phyloP scores from a whole-genome alignment of 352 stramenopile species.

The Phytophthora brassicae region DNA sequence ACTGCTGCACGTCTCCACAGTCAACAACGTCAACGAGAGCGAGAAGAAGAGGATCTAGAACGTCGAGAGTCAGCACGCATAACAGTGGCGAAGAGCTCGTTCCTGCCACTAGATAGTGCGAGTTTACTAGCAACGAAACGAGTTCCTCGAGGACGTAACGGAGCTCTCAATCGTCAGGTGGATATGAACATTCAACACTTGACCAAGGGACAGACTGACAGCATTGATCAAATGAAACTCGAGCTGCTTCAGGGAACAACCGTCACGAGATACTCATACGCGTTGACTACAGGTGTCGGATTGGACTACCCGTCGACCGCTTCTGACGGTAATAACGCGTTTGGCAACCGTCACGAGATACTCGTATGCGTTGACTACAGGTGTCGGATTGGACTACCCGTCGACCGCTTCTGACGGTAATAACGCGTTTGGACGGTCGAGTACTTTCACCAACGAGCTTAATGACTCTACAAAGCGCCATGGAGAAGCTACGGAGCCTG shows the following conservation, averaged over 20 bases:
- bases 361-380: slow-evolving; percentile 64
- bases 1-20: slow-evolving; percentile 41
- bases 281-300: slow-evolving; percentile 53
- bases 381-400: slow-evolving; percentile 55
- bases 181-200: slow-evolving; percentile 59
- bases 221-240: slow-evolving; percentile 73
- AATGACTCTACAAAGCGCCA: slow-evolving; percentile 61
- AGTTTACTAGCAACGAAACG: slow-evolving; percentile 35
- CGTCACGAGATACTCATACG: slow-evolving; percentile 74
- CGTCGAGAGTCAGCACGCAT: slow-evolving; percentile 14
- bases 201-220: slow-evolving; percentile 68
- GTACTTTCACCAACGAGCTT: slow-evolving; percentile 77
- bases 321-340: no score
- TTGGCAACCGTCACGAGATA: slow-evolving; percentile 65
- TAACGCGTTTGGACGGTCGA: slow-evolving; percentile 68
- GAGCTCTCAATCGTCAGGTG: slow-evolving; percentile 38
- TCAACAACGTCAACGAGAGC: slow-evolving; percentile 35
- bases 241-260: slow-evolving; percentile 41
- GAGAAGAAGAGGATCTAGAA: slow-evolving; percentile 28
- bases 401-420: slow-evolving; percentile 49
- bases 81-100: slow-evolving; percentile 44
- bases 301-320: slow-evolving; percentile 54
- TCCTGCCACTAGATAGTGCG: slow-evolving; percentile 35
- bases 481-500: slow-evolving; percentile 70
- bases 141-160: slow-evolving; percentile 59